Base-by-base conservation (phyloP, 129 eudicot species). In the Lactuca saligna region DNA sequence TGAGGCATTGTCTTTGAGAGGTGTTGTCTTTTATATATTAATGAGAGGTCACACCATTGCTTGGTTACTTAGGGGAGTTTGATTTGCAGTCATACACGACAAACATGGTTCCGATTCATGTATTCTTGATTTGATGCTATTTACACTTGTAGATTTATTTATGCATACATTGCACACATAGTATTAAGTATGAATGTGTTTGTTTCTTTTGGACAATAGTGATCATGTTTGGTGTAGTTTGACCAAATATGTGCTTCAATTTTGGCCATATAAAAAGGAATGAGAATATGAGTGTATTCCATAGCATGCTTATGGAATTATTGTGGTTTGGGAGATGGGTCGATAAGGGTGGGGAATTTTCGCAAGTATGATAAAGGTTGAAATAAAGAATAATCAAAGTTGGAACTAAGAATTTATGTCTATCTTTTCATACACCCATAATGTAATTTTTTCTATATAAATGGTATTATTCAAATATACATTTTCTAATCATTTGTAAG, bases 181-280 rank as follows among this genome's bases (percentile, higher is more conserved):
- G 67, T 13, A 73, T 8, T 35, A 17, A 38, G 15, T 38, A 17
- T 63, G 17, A 51, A 35, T 7, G 42, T 25, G n/a, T 57, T 42
- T 54, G 58, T 48, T 46, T 66, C 38, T 14, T 66, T 66, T 57
- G 58, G 68, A 66, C 67, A 71, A 48, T 59, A 32, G 68, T 71
- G 68, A 35, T 59, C 65, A 44, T 49, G 53, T 71, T 71, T 48
- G 76, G 76, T 71, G 69, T 16, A 51, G 51, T 49, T 60, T 71
- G 60, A 71, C 76, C 69, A 61, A 61, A 17, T 50, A 33, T 16
- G 33, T 34, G 69, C 60, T 32, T 51, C 37, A 71, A 34, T 61
- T 17, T 35, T 49, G 61, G 50, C 61, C 76, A 49, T 49, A 71
- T 61, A 71, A 71, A 61, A 71, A 15, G 76, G 76, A 61, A 71